Conservation (phyloP, 2,329 filamentous ascomycete genomes). For the Gliomastix tumulicola region DNA sequence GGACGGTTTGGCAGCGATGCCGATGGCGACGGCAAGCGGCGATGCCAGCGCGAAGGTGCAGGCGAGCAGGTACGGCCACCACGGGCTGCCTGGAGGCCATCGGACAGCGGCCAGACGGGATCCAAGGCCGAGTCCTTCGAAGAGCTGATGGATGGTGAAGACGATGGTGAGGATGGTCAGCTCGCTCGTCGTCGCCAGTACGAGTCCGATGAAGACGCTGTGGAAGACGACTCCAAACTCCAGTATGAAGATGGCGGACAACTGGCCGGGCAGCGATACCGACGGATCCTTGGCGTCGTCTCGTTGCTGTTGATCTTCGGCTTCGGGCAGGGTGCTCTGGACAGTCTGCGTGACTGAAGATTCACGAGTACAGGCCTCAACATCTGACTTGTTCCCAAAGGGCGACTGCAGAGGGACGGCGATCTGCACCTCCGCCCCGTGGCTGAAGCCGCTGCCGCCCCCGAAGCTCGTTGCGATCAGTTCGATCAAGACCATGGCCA, state of each 20-base stretch:
- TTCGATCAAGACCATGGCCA: slow-evolving; percentile 84
- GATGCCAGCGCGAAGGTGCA: slow-evolving; percentile 71
- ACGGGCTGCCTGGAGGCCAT: slow-evolving; percentile 64
- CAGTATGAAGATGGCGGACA: slow-evolving; percentile 85
- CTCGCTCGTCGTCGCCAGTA: slow-evolving; percentile 56
- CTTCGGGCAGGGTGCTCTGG: slow-evolving; percentile 3
- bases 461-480: slow-evolving; percentile 57
- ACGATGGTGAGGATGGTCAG: slow-evolving; percentile 56
- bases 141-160: slow-evolving; percentile 83
- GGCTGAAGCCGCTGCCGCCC: slow-evolving; percentile 31
- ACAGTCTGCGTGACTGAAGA: slow-evolving; percentile 12
- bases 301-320: no score
- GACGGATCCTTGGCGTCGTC: slow-evolving; percentile 54
- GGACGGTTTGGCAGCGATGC: slow-evolving; percentile 61
- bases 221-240: slow-evolving; percentile 96
- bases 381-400: neutral
- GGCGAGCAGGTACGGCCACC: slow-evolving; percentile 71
- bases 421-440: slow-evolving; percentile 21
- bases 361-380: slow-evolving; percentile 17
- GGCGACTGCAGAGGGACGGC: no score
- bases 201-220: slow-evolving; percentile 87
- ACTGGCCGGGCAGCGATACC: slow-evolving; percentile 60
- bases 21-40: slow-evolving; percentile 77
- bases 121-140: slow-evolving; percentile 89
- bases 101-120: slow-evolving; percentile 70